Evolutionary conservation across 768 basidiomycete genomes (phyloP).

Genomic region (Podaxis sp.): DNA sequence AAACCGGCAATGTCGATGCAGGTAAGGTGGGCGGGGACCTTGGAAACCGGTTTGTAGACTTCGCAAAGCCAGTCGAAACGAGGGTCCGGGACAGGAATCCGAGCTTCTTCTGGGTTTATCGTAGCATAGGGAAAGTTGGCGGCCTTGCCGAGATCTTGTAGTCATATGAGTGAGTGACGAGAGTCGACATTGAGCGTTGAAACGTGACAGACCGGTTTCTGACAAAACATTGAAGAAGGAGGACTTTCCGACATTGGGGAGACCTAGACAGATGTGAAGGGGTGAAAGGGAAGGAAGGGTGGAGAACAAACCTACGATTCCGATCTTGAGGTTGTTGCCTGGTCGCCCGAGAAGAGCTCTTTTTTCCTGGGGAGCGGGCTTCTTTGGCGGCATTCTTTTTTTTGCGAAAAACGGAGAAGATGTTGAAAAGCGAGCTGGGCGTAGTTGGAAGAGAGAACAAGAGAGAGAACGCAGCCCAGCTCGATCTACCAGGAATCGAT

Average conservation of each 20-base stretch:
- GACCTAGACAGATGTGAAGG: constrained; percentile 42
- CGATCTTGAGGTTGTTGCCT: constrained; percentile 96
- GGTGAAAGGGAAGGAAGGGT: constrained; percentile 13
- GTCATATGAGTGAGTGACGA: constrained; percentile 13
- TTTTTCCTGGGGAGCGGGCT: constrained; percentile 72
- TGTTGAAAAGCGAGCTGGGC: constrained; percentile 28
- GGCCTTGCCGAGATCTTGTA: constrained; percentile 80
- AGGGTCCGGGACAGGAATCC: constrained; percentile 90
- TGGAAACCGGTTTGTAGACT: constrained; percentile 82
- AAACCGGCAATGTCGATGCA: constrained; percentile 99
- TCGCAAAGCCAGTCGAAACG: constrained; percentile 96
- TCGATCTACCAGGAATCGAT: constrained; percentile 19
- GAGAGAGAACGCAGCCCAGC: constrained; percentile 18
- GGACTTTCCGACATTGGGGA: constrained; percentile 97
- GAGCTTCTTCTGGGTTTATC: constrained; percentile 93
- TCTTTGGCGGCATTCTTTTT: constrained; percentile 89
- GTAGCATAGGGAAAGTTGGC: constrained; percentile 97
- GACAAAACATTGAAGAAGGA: constrained; percentile 99
- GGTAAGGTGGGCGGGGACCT: constrained; percentile 91
- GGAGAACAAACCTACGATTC: constrained; percentile 86
- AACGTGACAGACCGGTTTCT: constrained; percentile 64
- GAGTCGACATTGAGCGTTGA: background rate
- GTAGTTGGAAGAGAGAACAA: constrained; percentile 13
- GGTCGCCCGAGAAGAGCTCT: constrained; percentile 87
- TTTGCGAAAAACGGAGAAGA: constrained; percentile 37